phyloP scores from a whole-genome alignment of 1,139 yeast species.

The Hanseniaspora sp. region DNA sequence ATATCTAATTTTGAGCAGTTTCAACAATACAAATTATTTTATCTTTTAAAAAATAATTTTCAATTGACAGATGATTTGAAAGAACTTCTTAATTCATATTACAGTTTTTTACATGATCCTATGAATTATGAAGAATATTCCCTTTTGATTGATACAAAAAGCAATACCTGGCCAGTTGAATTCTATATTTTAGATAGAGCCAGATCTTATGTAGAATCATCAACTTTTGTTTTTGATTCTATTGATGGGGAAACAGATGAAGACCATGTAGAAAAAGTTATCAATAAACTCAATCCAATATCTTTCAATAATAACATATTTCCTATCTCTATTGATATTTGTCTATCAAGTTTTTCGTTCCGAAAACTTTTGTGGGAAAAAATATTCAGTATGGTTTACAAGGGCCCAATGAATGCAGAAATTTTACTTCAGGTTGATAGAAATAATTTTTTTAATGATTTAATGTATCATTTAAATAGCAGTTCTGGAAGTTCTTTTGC shows the following conservation, averaged over 20 bases:
- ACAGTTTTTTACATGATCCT: not conserved
- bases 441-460: not conserved
- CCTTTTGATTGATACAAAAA: not conserved
- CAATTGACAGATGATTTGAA: not conserved
- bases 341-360: not conserved
- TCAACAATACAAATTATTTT: not conserved
- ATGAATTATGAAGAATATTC: not conserved
- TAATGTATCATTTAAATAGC: not conserved
- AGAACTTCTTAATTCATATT: not conserved
- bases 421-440: not conserved
- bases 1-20: too few relatives aligned
- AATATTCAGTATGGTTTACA: not conserved
- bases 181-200: not conserved
- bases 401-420: not conserved
- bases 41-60: not conserved
- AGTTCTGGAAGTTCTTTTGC: not conserved
- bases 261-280: not conserved
- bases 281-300: not conserved
- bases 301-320: not conserved
- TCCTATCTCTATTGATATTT: not conserved
- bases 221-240: not conserved
- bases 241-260: not conserved
- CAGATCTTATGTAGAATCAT: not conserved
- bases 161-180: not conserved
- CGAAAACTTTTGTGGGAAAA: not conserved